Conservation (phyloP, 1,284 basidiomycete species). For the Tylopilus sp. region DNA sequence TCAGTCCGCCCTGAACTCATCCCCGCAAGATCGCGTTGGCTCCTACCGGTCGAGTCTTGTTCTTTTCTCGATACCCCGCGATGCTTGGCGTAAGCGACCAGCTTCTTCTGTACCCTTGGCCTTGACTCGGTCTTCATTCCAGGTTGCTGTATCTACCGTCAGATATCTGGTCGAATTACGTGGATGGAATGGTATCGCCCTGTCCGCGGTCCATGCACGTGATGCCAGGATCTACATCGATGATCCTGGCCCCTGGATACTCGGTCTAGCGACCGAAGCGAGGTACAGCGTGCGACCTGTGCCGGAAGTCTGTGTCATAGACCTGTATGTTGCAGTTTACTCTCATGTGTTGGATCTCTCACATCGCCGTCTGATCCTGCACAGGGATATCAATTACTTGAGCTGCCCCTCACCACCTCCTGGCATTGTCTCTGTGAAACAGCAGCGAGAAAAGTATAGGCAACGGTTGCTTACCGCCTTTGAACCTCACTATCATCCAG, state of each 20-base stretch:
- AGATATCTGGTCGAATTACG: constrained; percentile 90
- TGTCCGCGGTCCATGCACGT: constrained; percentile 82
- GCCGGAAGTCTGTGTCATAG: constrained; percentile 84
- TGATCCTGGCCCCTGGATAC: constrained; percentile 87
- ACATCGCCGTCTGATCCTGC: constrained; percentile 1
- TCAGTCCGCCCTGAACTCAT: background rate
- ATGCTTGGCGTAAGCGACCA: constrained; percentile 68
- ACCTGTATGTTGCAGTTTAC: constrained; percentile 59
- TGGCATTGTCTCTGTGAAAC: constrained; percentile 75
- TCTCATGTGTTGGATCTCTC: background rate
- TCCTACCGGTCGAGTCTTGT: constrained; percentile 87
- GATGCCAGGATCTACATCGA: constrained; percentile 88
- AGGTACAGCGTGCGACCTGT: constrained; percentile 71
- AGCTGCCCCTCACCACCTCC: constrained; percentile 75
- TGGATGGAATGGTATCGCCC: constrained; percentile 88
- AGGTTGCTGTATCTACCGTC: constrained; percentile 84
- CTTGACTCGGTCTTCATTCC: constrained; percentile 3
- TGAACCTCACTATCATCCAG: constrained; percentile 78
- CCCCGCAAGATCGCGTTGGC: constrained; percentile 73
- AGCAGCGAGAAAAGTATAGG: constrained; percentile 80
- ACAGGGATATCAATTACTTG: constrained; percentile 86
- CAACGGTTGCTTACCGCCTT: constrained; percentile 74
- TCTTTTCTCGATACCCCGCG: constrained; percentile 85
- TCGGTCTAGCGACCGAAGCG: constrained; percentile 85
- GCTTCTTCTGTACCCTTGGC: background rate